Evolutionary conservation across 2,329 filamentous ascomycete genomes (phyloP), one percentile per base, ranked within the genome.

Genomic region (Colletotrichum camelliae): DNA sequence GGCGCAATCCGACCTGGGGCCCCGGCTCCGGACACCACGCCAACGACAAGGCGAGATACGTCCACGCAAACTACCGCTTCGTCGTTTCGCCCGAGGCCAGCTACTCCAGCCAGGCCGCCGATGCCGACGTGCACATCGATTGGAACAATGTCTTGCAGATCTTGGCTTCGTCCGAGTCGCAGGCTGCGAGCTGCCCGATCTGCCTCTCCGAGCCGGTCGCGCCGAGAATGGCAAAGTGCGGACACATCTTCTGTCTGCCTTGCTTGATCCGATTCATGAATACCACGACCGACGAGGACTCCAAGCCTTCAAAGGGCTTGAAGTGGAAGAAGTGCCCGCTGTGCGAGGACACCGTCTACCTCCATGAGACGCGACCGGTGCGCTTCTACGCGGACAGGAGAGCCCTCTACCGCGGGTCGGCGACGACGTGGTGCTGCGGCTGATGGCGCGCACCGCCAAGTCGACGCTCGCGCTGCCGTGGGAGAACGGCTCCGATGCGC

Each of bases 21-120:
- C 88, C 95, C 55, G 95, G 96, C 5, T 98, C 96, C 43, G 96
- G 96, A 31, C 95, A 98, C 84, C 96, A 98, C 84, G 93, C 95
- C 16, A 91, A 93, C 58, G 97, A 99, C 85, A 98, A 98, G 86
- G 94, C 96, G 74, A 93, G 94, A 89, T 96, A 90, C 73, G 90
- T 99, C 18, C 96, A 99, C 84, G 96, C 97, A 78, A 99, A 99
- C 84, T 99, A 99, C 83, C 94, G 97, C 72, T 99, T 99, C 83
- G 94, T 99, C 75, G 96, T 99, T 67, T 93, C 95, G 76, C 96
- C 97, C 5, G 90, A 92, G 72, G 93, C 92, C 74, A 91, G 93
- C 81, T 99, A 98, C 83, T 90, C 91, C 75, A 90, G 91, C 7
- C 96, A 98, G 82, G 94, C 95, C 29, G 90, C 91, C 61, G 95